Percentiles rank a stretch among this genome's conserved stretches.
phyloP scores from a whole-genome alignment of 2,329 filamentous ascomycete genomes.

The Nannizzia gypsea region DNA sequence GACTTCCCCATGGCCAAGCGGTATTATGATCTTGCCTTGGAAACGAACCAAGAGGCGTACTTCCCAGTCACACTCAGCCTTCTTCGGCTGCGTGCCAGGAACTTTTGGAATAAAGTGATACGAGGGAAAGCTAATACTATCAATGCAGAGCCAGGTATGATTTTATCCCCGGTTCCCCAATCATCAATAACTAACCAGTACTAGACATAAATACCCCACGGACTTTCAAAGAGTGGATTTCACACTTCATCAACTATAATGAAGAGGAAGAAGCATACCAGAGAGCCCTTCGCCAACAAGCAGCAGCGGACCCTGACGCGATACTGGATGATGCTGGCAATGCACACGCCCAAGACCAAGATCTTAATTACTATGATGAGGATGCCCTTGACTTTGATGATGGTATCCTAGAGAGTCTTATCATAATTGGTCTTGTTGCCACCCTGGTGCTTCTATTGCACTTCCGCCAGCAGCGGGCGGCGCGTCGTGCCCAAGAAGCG shows the following conservation, averaged over 20 bases:
- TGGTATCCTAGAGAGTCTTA: constrained; percentile 68
- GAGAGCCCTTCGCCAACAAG: constrained; percentile 36
- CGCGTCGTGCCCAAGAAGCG: constrained; percentile 27
- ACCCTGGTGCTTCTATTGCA: constrained; percentile 68
- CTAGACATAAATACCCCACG: constrained; percentile 39
- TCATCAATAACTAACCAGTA: neutral
- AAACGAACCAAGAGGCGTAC: constrained; percentile 87
- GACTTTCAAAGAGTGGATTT: constrained; percentile 75
- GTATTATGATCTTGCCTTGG: constrained; percentile 85
- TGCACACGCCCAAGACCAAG: constrained; percentile 24
- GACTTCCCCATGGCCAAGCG: constrained; percentile 96
- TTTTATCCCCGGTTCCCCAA: neutral
- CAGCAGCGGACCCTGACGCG: constrained; percentile 45
- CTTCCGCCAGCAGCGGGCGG: constrained; percentile 61
- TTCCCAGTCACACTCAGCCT: constrained; percentile 82
- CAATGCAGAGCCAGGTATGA: constrained; percentile 70
- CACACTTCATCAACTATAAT: constrained; percentile 67
- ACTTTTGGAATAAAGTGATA: constrained; percentile 89
- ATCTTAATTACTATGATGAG: constrained; percentile 49
- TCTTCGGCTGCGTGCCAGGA: constrained; percentile 69
- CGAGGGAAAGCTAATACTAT: constrained; percentile 88
- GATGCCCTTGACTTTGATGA: constrained; percentile 56
- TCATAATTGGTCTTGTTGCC: constrained; percentile 68
- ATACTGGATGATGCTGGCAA: constrained; percentile 18
- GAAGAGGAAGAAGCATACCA: constrained; percentile 54